Evolutionary conservation across 139 green algal species (phyloP).

Genomic region (Asterochloris sp.): DNA sequence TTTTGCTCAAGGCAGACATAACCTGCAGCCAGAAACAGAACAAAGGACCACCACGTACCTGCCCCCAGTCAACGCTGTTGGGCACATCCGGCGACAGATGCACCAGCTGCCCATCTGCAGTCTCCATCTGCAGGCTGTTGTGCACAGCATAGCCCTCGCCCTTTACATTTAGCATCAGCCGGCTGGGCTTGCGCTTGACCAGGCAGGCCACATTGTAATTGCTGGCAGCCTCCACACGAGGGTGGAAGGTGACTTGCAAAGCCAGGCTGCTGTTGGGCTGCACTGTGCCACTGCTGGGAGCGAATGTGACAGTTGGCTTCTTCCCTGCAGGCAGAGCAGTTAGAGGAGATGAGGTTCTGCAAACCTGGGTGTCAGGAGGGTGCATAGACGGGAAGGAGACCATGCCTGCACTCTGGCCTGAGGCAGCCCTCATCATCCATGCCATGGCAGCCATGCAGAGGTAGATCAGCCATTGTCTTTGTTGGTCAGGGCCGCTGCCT

Average conservation of each 20-base stretch:
- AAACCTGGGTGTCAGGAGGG: too few species aligned
- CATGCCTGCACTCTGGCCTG: too few species aligned
- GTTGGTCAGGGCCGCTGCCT: too few species aligned
- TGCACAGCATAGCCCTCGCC: constrained; percentile 75
- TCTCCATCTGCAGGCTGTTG: constrained; percentile 58
- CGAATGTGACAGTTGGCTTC: constrained; percentile 46
- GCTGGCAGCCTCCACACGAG: constrained; percentile 41
- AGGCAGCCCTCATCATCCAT: too few species aligned
- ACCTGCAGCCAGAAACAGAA: too few species aligned
- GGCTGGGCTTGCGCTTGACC: constrained; percentile 65
- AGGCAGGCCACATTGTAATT: constrained; percentile 75
- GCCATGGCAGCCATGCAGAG: too few species aligned
- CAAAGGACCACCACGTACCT: constrained; percentile 33
- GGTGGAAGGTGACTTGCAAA: constrained; percentile 54
- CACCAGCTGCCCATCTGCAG: constrained; percentile 39
- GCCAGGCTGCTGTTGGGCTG: constrained; percentile 37
- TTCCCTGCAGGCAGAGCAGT: constrained; percentile 16
- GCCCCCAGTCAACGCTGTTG: constrained; percentile 73
- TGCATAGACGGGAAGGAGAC: too few species aligned
- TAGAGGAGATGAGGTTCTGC: too few species aligned
- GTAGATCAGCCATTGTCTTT: too few species aligned
- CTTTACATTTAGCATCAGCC: constrained; percentile 73
- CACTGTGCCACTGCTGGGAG: constrained; percentile 54
- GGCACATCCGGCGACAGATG: constrained; percentile 32
- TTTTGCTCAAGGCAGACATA: too few species aligned